Percentiles rank a stretch among this genome's conserved stretches.
Evolutionary conservation across 768 basidiomycete species (phyloP).

Genomic region (Cantharellus anzutake): DNA sequence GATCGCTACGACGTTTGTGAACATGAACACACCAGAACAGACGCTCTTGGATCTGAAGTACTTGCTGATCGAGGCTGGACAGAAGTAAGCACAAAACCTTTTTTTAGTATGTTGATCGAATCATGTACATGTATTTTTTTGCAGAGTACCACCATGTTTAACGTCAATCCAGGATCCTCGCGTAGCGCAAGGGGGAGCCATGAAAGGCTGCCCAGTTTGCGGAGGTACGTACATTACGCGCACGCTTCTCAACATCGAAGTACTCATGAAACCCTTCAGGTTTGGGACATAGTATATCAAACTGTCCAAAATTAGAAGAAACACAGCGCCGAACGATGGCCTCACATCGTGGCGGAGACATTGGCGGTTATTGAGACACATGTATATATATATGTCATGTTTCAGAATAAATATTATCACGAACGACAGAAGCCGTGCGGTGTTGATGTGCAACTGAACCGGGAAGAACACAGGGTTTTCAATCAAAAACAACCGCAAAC

Average conservation of each 20-base stretch:
- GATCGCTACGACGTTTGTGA: slow-evolving; percentile 96
- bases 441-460: no score
- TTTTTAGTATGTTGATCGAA: background rate
- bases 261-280: slow-evolving; percentile 24
- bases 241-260: background rate
- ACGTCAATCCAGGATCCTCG: slow-evolving; percentile 80
- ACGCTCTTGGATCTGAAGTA: slow-evolving; percentile 95
- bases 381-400: background rate
- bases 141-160: slow-evolving; percentile 85
- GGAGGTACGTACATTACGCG: slow-evolving; percentile 37
- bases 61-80: slow-evolving; percentile 87
- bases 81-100: slow-evolving; percentile 41
- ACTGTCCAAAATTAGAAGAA: slow-evolving; percentile 95
- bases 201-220: slow-evolving; percentile 89
- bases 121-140: slow-evolving; percentile 8
- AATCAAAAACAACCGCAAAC: no score
- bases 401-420: background rate
- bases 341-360: slow-evolving; percentile 52
- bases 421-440: no score
- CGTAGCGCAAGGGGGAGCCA: slow-evolving; percentile 49
- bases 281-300: slow-evolving; percentile 82
- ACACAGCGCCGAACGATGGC: slow-evolving; percentile 81
- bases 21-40: slow-evolving; percentile 94
- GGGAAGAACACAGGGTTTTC: no score
- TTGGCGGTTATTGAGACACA: slow-evolving; percentile 27